Base-by-base conservation (phyloP, 148 eudicot species). In the Silene uniflora region DNA sequence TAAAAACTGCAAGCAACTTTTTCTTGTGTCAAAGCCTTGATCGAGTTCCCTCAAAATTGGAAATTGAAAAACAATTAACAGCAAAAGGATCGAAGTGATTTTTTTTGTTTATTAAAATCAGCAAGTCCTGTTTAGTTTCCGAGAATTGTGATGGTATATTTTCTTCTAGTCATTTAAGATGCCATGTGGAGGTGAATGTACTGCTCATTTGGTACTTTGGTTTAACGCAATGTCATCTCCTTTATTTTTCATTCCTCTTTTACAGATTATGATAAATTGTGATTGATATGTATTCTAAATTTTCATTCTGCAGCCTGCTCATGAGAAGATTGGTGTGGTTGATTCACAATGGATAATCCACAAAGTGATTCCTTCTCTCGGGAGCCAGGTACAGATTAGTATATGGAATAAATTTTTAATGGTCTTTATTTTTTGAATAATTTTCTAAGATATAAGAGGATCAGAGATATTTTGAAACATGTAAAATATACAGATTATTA, bases 341-440 rank as follows among this genome's bases (percentile, higher is more conserved):
- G 97, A 91, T 80, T 86, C 93, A 71, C 91, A 89, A 69, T 91
- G 97, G 97, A 84, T 91, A 74, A 72, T 91, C 60, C 97, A 91
- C 85, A 86, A 86, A 88, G 88, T 87, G 25, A 87, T 91, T 83
- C 93, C 97, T 54, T 89, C 97, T 67, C 85, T 91, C 14, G 97
- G 97, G 35, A 84, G 73, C 74, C 91, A 90, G 89, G 93, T 87
- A 74, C 64, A 39, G 39, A 24, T 39, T 39, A 39, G 0, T 19
- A 35, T 44, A 63, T 39, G 5, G 27, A 63, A 22, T 63, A 22
- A 24, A 9, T 3, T 39, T 6, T 6, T 39, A 39, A 42, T 42
- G 44, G 3, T 18, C 49, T 68, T 68, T 29, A 22, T 19, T 29
- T 69, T 23, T 39, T n/a, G 52, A 39, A 67, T 19, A 67, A 17